A percentile compares a stretch with the other conserved stretches of the same genome.
These are phyloP conservation scores for Aspergillus sergii DNA, from an alignment of 2,329 filamentous ascomycete species.

Conservation along the genomic window DNA sequence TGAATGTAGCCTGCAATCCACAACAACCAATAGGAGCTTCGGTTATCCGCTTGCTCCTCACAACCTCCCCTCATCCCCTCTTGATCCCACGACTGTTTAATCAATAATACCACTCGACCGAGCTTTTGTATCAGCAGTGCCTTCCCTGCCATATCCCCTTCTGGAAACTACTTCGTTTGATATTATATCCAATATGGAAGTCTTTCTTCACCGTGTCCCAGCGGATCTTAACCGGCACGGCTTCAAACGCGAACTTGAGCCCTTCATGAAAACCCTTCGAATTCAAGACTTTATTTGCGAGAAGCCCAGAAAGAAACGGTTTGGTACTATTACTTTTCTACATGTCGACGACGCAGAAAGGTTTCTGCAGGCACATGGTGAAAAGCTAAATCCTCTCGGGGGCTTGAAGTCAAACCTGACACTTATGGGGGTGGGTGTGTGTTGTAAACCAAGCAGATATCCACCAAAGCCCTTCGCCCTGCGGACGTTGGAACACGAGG, in stretches of 20 bases:
- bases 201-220: conserved; percentile 50
- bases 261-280: conserved; percentile 39
- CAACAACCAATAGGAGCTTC: background rate
- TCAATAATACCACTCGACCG: too few relatives aligned
- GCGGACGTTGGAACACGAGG: conserved; percentile 36
- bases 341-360: conserved; percentile 39
- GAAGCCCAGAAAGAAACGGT: conserved; percentile 44
- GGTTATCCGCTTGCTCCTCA: background rate
- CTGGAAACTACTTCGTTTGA: background rate
- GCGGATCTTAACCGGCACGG: conserved; percentile 44
- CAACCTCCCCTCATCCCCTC: background rate
- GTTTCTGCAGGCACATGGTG: conserved; percentile 45
- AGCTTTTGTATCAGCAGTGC: too few relatives aligned
- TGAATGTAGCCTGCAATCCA: too few relatives aligned
- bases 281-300: conserved; percentile 49
- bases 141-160: background rate
- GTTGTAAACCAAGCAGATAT: conserved; percentile 38
- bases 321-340: conserved; percentile 52
- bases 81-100: background rate
- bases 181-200: conserved; percentile 41
- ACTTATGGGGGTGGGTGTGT: conserved; percentile 24
- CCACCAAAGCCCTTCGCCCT: conserved; percentile 40
- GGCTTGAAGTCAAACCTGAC: conserved; percentile 17
- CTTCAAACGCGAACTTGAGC: conserved; percentile 44
- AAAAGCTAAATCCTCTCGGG: conserved; percentile 9